These are phyloP conservation scores for Diaporthe aspalathi DNA, from an alignment of 2,329 filamentous ascomycete genomes.

Conservation along the genomic window DNA sequence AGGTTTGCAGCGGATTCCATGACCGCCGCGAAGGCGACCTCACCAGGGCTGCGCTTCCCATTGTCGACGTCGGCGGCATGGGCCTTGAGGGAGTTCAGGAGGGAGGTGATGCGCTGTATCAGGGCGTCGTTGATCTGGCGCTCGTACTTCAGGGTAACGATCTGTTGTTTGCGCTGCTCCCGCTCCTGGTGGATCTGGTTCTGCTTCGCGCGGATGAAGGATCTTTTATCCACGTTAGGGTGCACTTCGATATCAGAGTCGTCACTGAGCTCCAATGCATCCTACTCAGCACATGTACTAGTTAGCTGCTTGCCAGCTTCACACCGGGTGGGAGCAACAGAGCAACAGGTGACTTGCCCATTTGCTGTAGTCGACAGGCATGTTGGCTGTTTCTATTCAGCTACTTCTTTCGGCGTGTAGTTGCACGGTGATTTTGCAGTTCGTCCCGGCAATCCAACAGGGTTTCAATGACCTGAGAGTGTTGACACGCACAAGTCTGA, in stretches of 20 bases:
- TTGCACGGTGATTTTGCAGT: not conserved
- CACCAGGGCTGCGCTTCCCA: slow-evolving; percentile 70
- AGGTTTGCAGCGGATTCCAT: slow-evolving; percentile 79
- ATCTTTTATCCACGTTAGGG: slow-evolving; percentile 97
- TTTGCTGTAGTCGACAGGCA: slow-evolving; percentile 70
- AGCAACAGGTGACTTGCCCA: slow-evolving; percentile 59
- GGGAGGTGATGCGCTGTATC: slow-evolving; percentile 81
- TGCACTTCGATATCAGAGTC: slow-evolving; percentile 99
- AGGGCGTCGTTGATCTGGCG: slow-evolving; percentile 92
- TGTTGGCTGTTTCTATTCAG: slow-evolving; percentile 43
- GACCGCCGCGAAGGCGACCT: slow-evolving; percentile 88
- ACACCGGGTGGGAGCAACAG: not conserved
- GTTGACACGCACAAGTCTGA: not conserved
- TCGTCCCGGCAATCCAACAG: not conserved
- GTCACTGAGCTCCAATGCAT: slow-evolving; percentile 95
- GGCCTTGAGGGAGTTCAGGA: slow-evolving; percentile 79
- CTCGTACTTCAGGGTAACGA: slow-evolving; percentile 92
- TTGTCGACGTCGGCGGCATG: slow-evolving; percentile 76
- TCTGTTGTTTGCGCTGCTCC: slow-evolving; percentile 85
- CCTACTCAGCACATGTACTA: slow-evolving; percentile 57
- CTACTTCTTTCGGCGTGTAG: not conserved
- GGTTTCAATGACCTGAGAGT: not conserved
- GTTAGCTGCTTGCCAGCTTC: slow-evolving; percentile 35
- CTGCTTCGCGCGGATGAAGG: slow-evolving; percentile 98
- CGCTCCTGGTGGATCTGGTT: slow-evolving; percentile 95